Base-by-base conservation (phyloP, 2,329 filamentous ascomycete genomes). In the Fusarium nelsonii region DNA sequence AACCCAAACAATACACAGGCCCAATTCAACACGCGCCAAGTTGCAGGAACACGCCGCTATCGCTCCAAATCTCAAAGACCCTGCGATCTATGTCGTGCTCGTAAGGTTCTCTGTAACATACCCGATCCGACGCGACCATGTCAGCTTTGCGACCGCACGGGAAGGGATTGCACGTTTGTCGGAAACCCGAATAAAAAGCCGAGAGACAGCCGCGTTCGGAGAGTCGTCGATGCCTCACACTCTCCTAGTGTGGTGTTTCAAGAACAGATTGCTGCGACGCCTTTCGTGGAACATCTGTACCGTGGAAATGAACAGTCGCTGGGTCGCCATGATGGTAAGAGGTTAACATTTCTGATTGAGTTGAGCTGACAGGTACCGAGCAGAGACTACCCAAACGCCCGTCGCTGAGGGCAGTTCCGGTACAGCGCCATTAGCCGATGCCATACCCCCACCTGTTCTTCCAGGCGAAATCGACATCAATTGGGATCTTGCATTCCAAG, bases 71-170 rank as follows among this genome's bases (percentile, higher is more conserved):
- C 55, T 0, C 55, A 58, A 26, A 23, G 55, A 7, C 55, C 55
- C 10, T 58, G 55, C 6, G 55, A 58, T 7, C 12, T 58, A 4
- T 58, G 55, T 2, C 9, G 55, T 1, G 32, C 71, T 4, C 73
- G 73, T 23, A 75, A 75, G 36, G 73, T 68, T 3, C 66, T 75
- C 5, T 74, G 73, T 56, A 75, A 75, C 10, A 75, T 75, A 4
- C 73, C 73, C 8, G 73, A 74, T 33, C 73, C 73, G 1, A 51
- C 60, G n/a, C 50, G 57, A 36, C 73, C 73, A 18, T 75, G 73
- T 32, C 73, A 74, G 43, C 63, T 74, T 4, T 75, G 73, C 23
- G 58, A 70, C 23, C 56, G 73, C 7, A 73, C 69, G 1, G 71
- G 71, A 11, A 57, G 73, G 7, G 58, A 57, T 1, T 75, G 73